These are phyloP conservation scores for Rosa hybrid DNA, from an alignment of 331 rosid genomes.

Conservation along the genomic window DNA sequence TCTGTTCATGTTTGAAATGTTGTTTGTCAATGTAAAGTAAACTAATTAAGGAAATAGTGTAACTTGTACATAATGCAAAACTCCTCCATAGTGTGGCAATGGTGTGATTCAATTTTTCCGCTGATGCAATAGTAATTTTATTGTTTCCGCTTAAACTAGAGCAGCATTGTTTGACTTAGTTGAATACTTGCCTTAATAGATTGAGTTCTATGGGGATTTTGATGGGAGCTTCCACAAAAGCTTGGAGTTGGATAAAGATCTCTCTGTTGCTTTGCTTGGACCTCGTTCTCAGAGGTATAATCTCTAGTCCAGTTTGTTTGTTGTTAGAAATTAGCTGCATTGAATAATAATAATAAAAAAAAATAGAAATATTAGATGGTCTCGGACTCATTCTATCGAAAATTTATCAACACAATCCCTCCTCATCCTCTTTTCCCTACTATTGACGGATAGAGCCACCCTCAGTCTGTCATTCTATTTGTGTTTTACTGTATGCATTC, in stretches of 20 bases:
- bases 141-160: background rate
- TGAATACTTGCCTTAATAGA: slow-evolving; percentile 41
- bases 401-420: no score
- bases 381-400: background rate
- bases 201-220: slow-evolving; percentile 91
- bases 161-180: background rate
- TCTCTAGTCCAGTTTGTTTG: background rate
- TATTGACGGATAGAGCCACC: background rate
- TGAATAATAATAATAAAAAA: background rate
- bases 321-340: background rate
- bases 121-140: background rate
- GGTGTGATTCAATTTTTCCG: background rate
- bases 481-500: background rate
- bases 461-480: background rate
- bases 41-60: background rate
- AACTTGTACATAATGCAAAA: background rate
- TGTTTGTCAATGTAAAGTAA: background rate
- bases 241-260: slow-evolving; percentile 81
- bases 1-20: background rate
- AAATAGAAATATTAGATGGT: background rate
- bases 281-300: slow-evolving; percentile 77
- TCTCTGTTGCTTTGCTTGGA: slow-evolving; percentile 88
- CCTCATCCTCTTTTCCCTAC: background rate
- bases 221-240: slow-evolving; percentile 92
- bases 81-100: background rate